phyloP scores from a whole-genome alignment of 2,329 filamentous ascomycete species.

The Stachybotrys chartarum region DNA sequence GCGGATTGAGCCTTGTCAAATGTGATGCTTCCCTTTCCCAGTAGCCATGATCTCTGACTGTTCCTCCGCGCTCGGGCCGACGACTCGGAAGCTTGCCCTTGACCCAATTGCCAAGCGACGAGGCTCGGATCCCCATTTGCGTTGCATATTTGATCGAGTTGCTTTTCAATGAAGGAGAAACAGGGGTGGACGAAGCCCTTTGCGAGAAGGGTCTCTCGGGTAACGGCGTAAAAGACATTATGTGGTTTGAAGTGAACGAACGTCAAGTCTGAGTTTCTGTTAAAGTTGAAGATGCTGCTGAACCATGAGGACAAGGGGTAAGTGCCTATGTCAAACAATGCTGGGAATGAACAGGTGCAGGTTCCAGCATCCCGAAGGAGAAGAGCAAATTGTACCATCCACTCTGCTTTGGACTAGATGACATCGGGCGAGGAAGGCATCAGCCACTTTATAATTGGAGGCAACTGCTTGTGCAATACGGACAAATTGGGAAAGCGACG shows the following conservation, averaged over 20 bases:
- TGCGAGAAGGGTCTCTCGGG: background rate
- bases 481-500: too few relatives aligned
- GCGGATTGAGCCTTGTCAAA: background rate
- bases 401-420: too few relatives aligned
- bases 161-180: background rate
- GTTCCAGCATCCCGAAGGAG: too few relatives aligned
- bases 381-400: too few relatives aligned
- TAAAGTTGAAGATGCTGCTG: background rate
- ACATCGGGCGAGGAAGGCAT: too few relatives aligned
- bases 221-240: background rate
- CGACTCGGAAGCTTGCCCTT: conserved; percentile 35
- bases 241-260: background rate
- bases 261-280: background rate
- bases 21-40: conserved; percentile 14
- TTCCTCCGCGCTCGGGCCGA: conserved; percentile 43
- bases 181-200: background rate
- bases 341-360: too few relatives aligned
- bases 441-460: too few relatives aligned
- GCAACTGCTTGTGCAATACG: too few relatives aligned
- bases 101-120: background rate
- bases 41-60: conserved; percentile 25
- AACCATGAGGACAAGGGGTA: too few relatives aligned
- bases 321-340: too few relatives aligned
- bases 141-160: background rate
- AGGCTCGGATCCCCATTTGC: background rate